Base-by-base conservation (phyloP, 2,329 filamentous ascomycete species). In the Macrophomina phaseolina region DNA sequence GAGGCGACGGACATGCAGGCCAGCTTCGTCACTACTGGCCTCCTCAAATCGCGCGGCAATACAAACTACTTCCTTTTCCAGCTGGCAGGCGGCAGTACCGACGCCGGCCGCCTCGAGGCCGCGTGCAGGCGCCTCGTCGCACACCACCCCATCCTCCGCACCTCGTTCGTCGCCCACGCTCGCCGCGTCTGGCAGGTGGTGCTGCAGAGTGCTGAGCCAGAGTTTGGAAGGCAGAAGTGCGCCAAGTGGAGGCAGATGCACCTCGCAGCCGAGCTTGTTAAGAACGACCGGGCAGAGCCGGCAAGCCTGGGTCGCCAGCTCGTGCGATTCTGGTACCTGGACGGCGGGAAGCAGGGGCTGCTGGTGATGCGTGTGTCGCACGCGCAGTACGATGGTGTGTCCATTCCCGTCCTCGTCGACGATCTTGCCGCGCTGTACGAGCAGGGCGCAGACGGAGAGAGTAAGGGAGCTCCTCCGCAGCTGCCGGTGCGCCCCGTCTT, bases 251-350 rank as follows among this genome's bases (percentile, higher is more conserved):
- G 40, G 67, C 32, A 40, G 30, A 18, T 65, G 30, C 67, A 40
- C 11, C 77, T 76, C 55, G 76, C 74, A 1, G 67, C 63, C 4
- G 69, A 74, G 3, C 70, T 77, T 32, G 70, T 73, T 52, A 71
- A 74, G 52, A 72, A 70, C 52, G 74, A 76, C 45, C 73, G 72
- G 12, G 74, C 75, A 48, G 67, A 74, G 49, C 74, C 73, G 0
- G 74, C 74, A 28, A 68, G 72, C 14, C 30, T 45, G 16, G 77
- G 79, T 42, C 75, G 75, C 16, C 75, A 72, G 67, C 79, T 75
- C 12, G 72, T 75, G 64, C 69, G 84, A 5, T 76, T 78, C 68
- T 81, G 79, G 69, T 75, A 16, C 73, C 71, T 16, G 75, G 75
- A 65, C 73, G 76, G 63, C 76, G 74, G 70, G 71, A 71, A 56